These are phyloP conservation scores for Backusella westeae DNA, from an alignment of 192 early-diverging fungal species.

Conservation along the genomic window DNA sequence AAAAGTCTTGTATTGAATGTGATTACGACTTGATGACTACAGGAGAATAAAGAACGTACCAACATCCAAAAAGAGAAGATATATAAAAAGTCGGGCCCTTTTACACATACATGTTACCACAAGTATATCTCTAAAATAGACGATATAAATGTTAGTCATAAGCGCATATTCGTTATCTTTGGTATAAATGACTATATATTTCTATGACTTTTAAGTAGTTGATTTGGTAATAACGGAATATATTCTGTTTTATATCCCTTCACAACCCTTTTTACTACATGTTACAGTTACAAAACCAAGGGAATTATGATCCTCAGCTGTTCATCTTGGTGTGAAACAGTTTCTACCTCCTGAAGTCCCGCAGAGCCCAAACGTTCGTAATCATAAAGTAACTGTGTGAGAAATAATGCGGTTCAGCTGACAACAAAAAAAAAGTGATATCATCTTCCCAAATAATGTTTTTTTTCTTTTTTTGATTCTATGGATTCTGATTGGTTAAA, in stretches of 20 bases:
- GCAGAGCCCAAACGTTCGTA: background rate
- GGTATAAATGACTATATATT: background rate
- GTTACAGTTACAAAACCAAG: background rate
- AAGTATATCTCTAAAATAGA: background rate
- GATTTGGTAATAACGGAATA: background rate
- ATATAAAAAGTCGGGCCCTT: background rate
- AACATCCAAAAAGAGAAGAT: background rate
- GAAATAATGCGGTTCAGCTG: slow-evolving; percentile 1
- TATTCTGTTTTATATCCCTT: background rate
- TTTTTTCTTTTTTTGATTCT: slow-evolving; percentile 8
- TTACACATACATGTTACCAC: background rate
- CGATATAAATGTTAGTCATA: background rate
- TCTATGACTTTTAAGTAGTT: background rate
- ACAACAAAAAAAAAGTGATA: slow-evolving; percentile 1
- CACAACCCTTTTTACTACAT: background rate
- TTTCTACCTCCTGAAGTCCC: slow-evolving; percentile 3
- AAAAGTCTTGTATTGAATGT: background rate
- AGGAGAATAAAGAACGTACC: background rate
- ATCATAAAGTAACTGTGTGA: background rate
- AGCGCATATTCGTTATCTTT: background rate
- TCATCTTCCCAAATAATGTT: slow-evolving; percentile 8
- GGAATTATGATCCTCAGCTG: background rate
- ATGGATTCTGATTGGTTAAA: background rate
- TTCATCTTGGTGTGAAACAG: slow-evolving; percentile 6
- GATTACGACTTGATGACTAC: background rate